Percentiles rank a stretch among this genome's conserved stretches.
Conservation (phyloP, 2,329 filamentous ascomycete genomes). For the Cladosporium sp. region DNA sequence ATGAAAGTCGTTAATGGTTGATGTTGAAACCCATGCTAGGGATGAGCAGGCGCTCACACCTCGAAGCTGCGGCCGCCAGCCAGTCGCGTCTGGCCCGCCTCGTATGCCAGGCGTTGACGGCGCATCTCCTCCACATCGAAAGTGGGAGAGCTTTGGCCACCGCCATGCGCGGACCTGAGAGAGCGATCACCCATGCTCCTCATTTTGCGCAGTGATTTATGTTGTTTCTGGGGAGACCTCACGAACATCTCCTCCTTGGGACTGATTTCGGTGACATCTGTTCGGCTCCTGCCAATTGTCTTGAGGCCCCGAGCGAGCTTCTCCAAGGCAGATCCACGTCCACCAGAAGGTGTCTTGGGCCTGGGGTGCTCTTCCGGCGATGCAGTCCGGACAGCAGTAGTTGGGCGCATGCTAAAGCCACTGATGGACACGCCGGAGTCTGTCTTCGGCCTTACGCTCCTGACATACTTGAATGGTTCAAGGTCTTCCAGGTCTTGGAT, state of each 20-base stretch:
- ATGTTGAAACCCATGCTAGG: not conserved
- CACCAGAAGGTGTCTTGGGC: constrained; percentile 39
- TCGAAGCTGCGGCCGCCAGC: constrained; percentile 11
- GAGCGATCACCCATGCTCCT: constrained; percentile 33
- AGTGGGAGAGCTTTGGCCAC: constrained; percentile 35
- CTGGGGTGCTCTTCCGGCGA: constrained; percentile 17
- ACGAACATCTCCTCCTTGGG: constrained; percentile 18
- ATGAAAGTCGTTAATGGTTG: constrained; percentile 4
- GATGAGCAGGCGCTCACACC: not conserved
- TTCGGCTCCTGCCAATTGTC: constrained; percentile 56
- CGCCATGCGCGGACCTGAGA: constrained; percentile 29
- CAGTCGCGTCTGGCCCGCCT: constrained; percentile 36
- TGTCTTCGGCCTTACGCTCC: constrained; percentile 52
- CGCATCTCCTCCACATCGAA: constrained; percentile 54
- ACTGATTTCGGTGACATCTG: constrained; percentile 52
- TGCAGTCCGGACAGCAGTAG: constrained; percentile 18
- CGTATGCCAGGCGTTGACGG: constrained; percentile 49
- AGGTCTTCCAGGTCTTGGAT: constrained; percentile 48
- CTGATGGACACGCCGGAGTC: constrained; percentile 58
- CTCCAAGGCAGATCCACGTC: constrained; percentile 55
- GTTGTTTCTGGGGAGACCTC: constrained; percentile 21
- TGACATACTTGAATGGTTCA: constrained; percentile 38
- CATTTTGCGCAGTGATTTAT: constrained; percentile 37
- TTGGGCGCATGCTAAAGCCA: constrained; percentile 23
- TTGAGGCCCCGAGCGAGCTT: constrained; percentile 60